phyloP scores from a whole-genome alignment of 352 stramenopile genomes.

The Phytophthora fragariaefolia region DNA sequence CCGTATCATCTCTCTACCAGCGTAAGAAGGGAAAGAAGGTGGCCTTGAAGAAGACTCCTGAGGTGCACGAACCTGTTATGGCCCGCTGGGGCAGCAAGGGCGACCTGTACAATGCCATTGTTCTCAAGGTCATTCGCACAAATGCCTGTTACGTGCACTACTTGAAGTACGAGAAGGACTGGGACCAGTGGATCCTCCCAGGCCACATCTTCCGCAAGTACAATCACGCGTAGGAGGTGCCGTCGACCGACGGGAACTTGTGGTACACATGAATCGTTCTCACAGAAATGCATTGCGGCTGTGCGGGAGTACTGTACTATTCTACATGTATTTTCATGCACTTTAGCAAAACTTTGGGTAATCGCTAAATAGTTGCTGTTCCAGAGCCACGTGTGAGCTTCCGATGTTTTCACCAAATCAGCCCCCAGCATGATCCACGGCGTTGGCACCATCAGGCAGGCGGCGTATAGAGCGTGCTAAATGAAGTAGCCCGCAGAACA shows the following conservation, averaged over 20 bases:
- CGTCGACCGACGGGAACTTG: background rate
- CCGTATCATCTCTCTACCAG: constrained; percentile 68
- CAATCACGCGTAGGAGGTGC: constrained; percentile 20
- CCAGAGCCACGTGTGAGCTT: constrained; percentile 1
- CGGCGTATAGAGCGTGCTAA: constrained; percentile 18
- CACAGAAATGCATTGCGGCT: constrained; percentile 17
- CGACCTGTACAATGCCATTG: constrained; percentile 78
- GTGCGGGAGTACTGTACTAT: constrained; percentile 1
- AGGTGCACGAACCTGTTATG: constrained; percentile 77
- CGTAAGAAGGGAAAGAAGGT: constrained; percentile 59
- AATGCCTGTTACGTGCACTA: constrained; percentile 85
- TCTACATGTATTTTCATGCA: constrained; percentile 18
- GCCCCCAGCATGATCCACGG: background rate
- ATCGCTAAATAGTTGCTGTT: constrained; percentile 15
- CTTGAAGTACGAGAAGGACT: constrained; percentile 86
- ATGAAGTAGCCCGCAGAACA: constrained; percentile 34
- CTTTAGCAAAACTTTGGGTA: constrained; percentile 7
- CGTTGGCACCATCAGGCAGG: constrained; percentile 4
- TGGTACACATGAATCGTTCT: constrained; percentile 24
- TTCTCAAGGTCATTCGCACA: constrained; percentile 80
- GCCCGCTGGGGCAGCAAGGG: constrained; percentile 76
- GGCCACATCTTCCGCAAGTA: constrained; percentile 87
- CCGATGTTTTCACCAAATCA: background rate
- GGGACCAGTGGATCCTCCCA: constrained; percentile 83
- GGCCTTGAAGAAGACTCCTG: constrained; percentile 61